Evolutionary conservation across 202 grass and related monocot species (phyloP).

Genomic region (Elaeis oleifera): DNA sequence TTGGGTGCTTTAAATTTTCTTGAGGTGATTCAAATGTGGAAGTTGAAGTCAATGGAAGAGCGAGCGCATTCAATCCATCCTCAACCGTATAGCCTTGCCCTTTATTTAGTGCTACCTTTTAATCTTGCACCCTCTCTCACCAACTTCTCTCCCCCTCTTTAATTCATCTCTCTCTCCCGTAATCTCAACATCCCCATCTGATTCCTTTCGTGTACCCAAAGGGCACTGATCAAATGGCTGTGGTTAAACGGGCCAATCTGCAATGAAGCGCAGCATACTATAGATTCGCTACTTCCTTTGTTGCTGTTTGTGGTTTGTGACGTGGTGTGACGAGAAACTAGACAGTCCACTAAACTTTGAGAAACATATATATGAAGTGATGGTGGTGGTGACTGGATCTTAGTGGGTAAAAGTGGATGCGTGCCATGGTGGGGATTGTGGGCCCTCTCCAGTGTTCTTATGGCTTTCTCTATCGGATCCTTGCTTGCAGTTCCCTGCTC

Average conservation of each 20-base stretch:
- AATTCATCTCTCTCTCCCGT: too few relatives aligned
- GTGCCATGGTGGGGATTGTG: background rate
- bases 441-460: background rate
- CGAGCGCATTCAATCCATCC: slow-evolving; percentile 21
- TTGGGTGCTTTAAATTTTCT: slow-evolving; percentile 18
- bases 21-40: background rate
- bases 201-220: too few relatives aligned
- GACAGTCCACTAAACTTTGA: background rate
- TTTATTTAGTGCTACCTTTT: background rate
- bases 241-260: too few relatives aligned
- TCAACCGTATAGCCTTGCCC: background rate
- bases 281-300: too few relatives aligned
- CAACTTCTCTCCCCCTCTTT: background rate
- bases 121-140: slow-evolving; percentile 2
- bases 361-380: slow-evolving; percentile 4
- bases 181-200: too few relatives aligned
- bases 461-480: background rate
- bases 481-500: background rate
- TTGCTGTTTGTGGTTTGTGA: background rate
- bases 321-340: background rate
- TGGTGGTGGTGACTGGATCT: background rate
- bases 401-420: background rate
- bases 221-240: too few relatives aligned
- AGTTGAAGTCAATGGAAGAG: slow-evolving; percentile 16
- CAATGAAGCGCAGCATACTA: too few relatives aligned